A percentile compares a stretch with the other conserved stretches of the same genome.
phyloP scores from a whole-genome alignment of 495 filamentous ascomycete genomes.

The Eremomyces bilateralis region DNA sequence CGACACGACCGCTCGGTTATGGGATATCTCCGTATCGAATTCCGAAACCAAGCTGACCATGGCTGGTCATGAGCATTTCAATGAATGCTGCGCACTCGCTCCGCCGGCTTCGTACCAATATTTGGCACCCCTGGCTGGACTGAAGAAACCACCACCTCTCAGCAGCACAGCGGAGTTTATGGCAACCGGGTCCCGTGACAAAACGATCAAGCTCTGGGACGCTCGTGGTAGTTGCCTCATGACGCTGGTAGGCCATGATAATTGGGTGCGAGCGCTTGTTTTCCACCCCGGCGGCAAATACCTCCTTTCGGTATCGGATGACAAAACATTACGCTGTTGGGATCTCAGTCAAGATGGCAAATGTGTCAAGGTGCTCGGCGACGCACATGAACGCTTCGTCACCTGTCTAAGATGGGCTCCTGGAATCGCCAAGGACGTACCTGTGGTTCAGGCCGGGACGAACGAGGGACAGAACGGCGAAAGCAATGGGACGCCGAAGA shows the following conservation, averaged over 20 bases:
- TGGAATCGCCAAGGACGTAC: conserved; percentile 36
- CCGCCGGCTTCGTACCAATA: conserved; percentile 57
- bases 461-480: conserved; percentile 16
- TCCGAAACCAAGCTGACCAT: conserved; percentile 61
- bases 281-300: conserved; percentile 95
- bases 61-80: conserved; percentile 71
- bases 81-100: conserved; percentile 79
- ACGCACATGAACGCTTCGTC: conserved; percentile 73
- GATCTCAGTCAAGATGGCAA: conserved; percentile 79
- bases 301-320: conserved; percentile 63
- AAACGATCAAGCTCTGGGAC: conserved; percentile 83
- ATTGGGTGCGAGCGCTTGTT: conserved; percentile 74
- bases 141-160: conserved; percentile 57
- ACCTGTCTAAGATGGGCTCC: conserved; percentile 87
- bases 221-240: conserved; percentile 68
- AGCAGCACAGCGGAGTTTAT: conserved; percentile 70
- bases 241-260: conserved; percentile 79
- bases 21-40: conserved; percentile 54
- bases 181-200: conserved; percentile 78
- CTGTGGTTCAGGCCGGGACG: conserved; percentile 18
- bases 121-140: conserved; percentile 58
- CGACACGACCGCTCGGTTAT: conserved; percentile 62
- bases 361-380: conserved; percentile 61
- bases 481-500: conserved; percentile 19
- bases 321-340: conserved; percentile 90